Evolutionary conservation across 1,139 yeast species (phyloP).

Genomic region (Diutina catenulata): DNA sequence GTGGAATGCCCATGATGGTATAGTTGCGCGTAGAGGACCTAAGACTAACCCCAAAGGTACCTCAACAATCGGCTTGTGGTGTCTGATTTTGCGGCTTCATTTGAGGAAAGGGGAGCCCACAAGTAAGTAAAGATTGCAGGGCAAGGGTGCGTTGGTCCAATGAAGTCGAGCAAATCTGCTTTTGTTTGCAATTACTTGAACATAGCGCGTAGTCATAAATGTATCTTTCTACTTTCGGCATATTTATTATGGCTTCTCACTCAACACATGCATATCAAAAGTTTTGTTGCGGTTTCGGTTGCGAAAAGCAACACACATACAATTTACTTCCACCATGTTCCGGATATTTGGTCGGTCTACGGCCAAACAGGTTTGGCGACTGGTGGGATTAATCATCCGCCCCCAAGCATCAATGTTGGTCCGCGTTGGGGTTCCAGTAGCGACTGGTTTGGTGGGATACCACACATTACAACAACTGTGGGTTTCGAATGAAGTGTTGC

Average conservation of each 20-base stretch:
- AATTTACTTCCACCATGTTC: not conserved
- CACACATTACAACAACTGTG: not conserved
- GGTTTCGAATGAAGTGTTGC: not conserved
- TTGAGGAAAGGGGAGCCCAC: no score
- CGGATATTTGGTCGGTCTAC: not conserved
- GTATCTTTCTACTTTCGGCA: no score
- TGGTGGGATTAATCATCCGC: not conserved
- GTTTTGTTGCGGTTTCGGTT: no score
- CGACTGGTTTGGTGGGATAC: not conserved
- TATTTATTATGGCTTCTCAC: no score
- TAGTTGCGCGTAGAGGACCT: slow-evolving; percentile 57
- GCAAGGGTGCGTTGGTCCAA: no score
- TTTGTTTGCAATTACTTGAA: no score
- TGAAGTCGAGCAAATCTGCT: no score
- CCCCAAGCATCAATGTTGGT: not conserved
- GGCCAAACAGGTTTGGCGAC: no score
- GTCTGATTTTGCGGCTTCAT: slow-evolving; percentile 29
- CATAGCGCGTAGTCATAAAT: no score
- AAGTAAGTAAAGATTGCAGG: no score
- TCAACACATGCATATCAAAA: no score
- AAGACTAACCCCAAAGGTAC: slow-evolving; percentile 41
- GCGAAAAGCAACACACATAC: not conserved
- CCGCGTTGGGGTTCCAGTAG: not conserved
- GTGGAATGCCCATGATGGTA: slow-evolving; percentile 63
- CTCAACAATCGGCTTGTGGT: slow-evolving; percentile 42